Conservation (phyloP, 2,329 filamentous ascomycete genomes). For the Diaporthe aspalathi region DNA sequence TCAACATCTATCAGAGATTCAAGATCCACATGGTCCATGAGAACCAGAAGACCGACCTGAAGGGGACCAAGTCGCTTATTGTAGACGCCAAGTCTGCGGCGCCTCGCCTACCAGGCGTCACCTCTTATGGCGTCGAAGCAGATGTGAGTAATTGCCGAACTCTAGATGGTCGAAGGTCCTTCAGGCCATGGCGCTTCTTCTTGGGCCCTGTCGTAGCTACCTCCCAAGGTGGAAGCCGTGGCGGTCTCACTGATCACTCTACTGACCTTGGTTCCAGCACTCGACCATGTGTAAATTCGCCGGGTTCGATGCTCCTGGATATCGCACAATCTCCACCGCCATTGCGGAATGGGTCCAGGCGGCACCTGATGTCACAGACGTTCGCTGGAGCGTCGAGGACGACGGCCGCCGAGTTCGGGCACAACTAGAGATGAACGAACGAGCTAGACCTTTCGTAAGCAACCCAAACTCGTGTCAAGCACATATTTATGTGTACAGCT, state of each 20-base stretch:
- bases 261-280: slow-evolving; percentile 53
- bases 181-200: too few relatives aligned
- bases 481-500: background rate
- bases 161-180: too few relatives aligned
- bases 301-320: slow-evolving; percentile 73
- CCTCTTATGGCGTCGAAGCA: slow-evolving; percentile 79
- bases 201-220: background rate
- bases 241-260: background rate
- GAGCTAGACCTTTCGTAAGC: slow-evolving; percentile 55
- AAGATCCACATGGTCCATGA: slow-evolving; percentile 83
- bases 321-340: slow-evolving; percentile 61
- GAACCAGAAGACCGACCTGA: slow-evolving; percentile 76
- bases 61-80: slow-evolving; percentile 67
- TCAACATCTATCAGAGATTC: slow-evolving; percentile 77
- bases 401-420: slow-evolving; percentile 61
- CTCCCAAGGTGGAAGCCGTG: background rate
- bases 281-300: slow-evolving; percentile 79
- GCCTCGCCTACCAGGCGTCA: slow-evolving; percentile 75
- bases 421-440: slow-evolving; percentile 58
- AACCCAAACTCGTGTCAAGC: background rate
- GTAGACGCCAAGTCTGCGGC: slow-evolving; percentile 78
- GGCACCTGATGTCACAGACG: slow-evolving; percentile 64
- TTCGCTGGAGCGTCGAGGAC: slow-evolving; percentile 71
- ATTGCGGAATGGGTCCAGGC: slow-evolving; percentile 64
- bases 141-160: slow-evolving; percentile 47